phyloP scores from a whole-genome alignment of 2,329 filamentous ascomycete species.

The Fusarium bactridioides region DNA sequence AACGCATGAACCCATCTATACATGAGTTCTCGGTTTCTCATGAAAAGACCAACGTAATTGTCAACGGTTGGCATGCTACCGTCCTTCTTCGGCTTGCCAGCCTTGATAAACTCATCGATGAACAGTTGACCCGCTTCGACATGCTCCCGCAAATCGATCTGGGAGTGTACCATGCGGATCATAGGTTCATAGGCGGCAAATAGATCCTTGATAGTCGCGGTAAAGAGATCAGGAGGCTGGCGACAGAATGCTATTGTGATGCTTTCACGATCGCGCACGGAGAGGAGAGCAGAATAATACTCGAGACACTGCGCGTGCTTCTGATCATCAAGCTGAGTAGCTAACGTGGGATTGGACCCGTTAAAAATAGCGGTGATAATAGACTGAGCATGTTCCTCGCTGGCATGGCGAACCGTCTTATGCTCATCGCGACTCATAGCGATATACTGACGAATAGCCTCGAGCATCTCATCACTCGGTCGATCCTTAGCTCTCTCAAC shows the following conservation, averaged over 20 bases:
- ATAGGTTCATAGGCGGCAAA: constrained; percentile 77
- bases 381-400: constrained; percentile 60
- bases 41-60: constrained; percentile 74
- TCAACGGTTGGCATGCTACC: constrained; percentile 66
- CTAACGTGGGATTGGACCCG: constrained; percentile 55
- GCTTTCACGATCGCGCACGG: constrained; percentile 76
- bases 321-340: constrained; percentile 59
- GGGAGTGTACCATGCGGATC: constrained; percentile 75
- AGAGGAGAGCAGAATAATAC: constrained; percentile 75
- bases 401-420: constrained; percentile 65
- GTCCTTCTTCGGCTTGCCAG: constrained; percentile 55
- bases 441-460: constrained; percentile 67
- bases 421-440: constrained; percentile 62
- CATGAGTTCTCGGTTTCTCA: constrained; percentile 67
- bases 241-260: constrained; percentile 73
- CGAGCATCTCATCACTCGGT: constrained; percentile 67
- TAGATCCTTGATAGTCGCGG: constrained; percentile 69
- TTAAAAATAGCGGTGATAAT: constrained; percentile 74
- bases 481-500: constrained; percentile 68
- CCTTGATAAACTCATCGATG: constrained; percentile 73
- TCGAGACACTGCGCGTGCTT: constrained; percentile 73
- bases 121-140: constrained; percentile 73
- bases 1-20: constrained; percentile 78
- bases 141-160: constrained; percentile 74
- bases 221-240: constrained; percentile 75